Evolutionary conservation across 202 grass and related monocot species (phyloP).

Genomic region (Zizania palustris): DNA sequence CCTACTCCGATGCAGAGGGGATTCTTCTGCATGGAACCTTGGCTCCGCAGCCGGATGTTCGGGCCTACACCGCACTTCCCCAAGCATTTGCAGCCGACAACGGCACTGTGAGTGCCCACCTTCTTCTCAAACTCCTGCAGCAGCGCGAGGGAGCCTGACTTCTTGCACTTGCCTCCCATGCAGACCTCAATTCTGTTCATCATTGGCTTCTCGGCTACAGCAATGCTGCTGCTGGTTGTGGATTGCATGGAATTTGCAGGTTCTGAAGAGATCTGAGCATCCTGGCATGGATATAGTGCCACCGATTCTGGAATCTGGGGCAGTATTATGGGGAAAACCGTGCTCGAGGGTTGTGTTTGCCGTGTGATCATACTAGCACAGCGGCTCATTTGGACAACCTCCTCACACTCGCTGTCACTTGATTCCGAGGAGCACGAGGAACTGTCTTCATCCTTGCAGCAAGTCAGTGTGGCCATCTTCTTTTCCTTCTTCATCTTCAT

Average conservation of each 20-base stretch:
- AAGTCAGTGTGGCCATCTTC: constrained; percentile 35
- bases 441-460: constrained; percentile 39
- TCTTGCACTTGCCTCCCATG: constrained; percentile 91
- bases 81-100: constrained; percentile 76
- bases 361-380: constrained; percentile 26
- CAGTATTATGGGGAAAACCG: constrained; percentile 20
- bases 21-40: constrained; percentile 35
- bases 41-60: constrained; percentile 48
- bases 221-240: not conserved
- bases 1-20: constrained; percentile 65
- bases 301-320: constrained; percentile 35
- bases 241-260: not conserved
- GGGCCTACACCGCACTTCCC: constrained; percentile 76
- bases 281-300: not conserved
- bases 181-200: constrained; percentile 72
- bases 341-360: not conserved
- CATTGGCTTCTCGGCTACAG: constrained; percentile 22
- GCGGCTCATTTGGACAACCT: constrained; percentile 41
- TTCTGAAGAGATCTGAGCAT: not conserved
- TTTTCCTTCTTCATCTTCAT: constrained; percentile 46
- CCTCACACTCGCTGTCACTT: constrained; percentile 56
- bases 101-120: constrained; percentile 31
- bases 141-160: constrained; percentile 50
- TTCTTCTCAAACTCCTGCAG: constrained; percentile 65
- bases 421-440: constrained; percentile 72